These are phyloP conservation scores for Uncinocarpus reesii DNA, from an alignment of 2,329 filamentous ascomycete species.

Conservation along the genomic window DNA sequence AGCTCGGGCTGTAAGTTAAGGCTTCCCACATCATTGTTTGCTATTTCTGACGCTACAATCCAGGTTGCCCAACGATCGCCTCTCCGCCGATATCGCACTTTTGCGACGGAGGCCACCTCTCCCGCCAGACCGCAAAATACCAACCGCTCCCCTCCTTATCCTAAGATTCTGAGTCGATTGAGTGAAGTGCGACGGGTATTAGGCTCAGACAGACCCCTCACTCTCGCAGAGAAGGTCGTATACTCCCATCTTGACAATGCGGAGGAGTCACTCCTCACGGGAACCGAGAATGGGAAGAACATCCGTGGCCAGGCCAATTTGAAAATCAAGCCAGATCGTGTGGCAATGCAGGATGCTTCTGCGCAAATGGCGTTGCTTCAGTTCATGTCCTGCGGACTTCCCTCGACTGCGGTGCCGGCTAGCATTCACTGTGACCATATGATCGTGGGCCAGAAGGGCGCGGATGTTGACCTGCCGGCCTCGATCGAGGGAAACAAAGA, in stretches of 20 bases:
- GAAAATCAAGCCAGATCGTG: conserved; percentile 92
- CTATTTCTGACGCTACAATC: neutral
- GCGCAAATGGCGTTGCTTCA: conserved; percentile 97
- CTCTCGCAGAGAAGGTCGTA: conserved; percentile 93
- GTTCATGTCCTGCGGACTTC: conserved; percentile 94
- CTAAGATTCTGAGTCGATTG: conserved; percentile 68
- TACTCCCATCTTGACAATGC: conserved; percentile 88
- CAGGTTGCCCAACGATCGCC: conserved; percentile 15
- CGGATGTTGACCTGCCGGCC: conserved; percentile 69
- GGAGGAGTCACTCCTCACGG: conserved; percentile 74
- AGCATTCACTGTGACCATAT: conserved; percentile 99
- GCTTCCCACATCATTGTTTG: neutral
- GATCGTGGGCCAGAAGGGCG: conserved; percentile 90
- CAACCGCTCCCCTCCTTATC: conserved; percentile 63
- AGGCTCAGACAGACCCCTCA: conserved; percentile 54
- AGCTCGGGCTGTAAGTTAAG: conserved; percentile 6
- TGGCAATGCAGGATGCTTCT: conserved; percentile 98
- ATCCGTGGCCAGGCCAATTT: conserved; percentile 84
- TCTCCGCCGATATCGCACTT: conserved; percentile 11
- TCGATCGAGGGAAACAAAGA: conserved; percentile 90
- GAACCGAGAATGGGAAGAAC: conserved; percentile 71
- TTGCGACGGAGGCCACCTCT: conserved; percentile 15
- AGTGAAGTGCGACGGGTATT: conserved; percentile 65
- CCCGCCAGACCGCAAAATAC: neutral
- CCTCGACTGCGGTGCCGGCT: conserved; percentile 80